Evolutionary conservation across 1,284 basidiomycete species (phyloP).

Genomic region (Apiotrichum mycotoxinovorans): DNA sequence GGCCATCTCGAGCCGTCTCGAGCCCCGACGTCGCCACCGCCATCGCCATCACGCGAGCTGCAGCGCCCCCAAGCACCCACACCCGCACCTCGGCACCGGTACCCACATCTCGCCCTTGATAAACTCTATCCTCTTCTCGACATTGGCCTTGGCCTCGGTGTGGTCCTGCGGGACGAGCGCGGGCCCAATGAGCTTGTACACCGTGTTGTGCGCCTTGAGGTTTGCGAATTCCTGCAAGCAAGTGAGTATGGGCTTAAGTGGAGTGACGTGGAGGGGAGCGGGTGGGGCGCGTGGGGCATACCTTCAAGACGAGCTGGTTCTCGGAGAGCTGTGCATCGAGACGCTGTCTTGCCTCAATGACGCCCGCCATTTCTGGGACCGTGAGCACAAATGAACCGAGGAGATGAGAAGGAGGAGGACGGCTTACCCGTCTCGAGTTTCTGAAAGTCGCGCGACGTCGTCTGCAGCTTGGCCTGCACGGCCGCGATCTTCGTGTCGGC

Average conservation of each 20-base stretch:
- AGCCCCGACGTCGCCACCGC: too few relatives aligned
- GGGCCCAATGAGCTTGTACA: constrained; percentile 91
- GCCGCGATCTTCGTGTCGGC: constrained; percentile 31
- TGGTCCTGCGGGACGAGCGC: constrained; percentile 88
- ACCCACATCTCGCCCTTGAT: constrained; percentile 85
- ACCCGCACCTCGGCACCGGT: neutral
- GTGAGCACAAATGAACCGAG: neutral
- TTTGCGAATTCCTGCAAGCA: constrained; percentile 79
- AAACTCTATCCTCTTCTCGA: constrained; percentile 87
- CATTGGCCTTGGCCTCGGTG: constrained; percentile 79
- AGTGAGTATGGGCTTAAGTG: too few relatives aligned
- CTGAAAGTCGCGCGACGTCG: constrained; percentile 68
- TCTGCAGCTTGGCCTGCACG: constrained; percentile 56
- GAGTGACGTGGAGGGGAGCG: too few relatives aligned
- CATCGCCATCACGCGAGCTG: too few relatives aligned
- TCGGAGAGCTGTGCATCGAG: constrained; percentile 86
- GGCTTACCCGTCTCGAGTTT: constrained; percentile 66
- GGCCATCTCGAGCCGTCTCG: too few relatives aligned
- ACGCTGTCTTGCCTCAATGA: constrained; percentile 73
- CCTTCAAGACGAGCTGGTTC: constrained; percentile 89
- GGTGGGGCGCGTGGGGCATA: too few relatives aligned
- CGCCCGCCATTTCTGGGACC: constrained; percentile 62
- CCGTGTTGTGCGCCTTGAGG: constrained; percentile 69
- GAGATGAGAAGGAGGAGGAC: constrained; percentile 21
- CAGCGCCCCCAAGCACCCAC: too few relatives aligned